Base-by-base conservation (phyloP, 352 stramenopile genomes). In the Phytophthora podocarpi region DNA sequence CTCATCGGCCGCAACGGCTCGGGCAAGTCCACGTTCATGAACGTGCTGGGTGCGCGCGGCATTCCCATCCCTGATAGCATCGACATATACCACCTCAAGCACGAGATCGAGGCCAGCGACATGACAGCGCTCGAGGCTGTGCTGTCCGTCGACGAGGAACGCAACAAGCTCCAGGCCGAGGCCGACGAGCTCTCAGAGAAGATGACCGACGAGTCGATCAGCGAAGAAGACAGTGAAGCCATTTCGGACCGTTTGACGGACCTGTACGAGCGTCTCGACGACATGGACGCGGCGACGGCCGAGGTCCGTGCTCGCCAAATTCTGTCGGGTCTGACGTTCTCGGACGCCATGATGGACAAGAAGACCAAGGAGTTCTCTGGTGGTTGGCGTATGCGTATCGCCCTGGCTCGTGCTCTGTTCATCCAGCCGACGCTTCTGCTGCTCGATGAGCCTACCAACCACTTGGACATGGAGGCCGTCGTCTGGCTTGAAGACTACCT, bases 401-500 rank as follows among this genome's bases (percentile, higher is more conserved):
- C 96, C 9, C 75, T 99, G 9, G 97, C 97, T 21, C 85, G 96
- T 70, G 97, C 97, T 51, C 72, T 99, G 30, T 99, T 99, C 70
- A 98, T 99, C 73, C 87, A 98, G 74, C 95, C 96, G 21, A 97
- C 90, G 28, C 74, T 98, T 58, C 69, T 98, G 64, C 69, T 98
- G 59, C 79, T 98, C 5, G 95, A 98, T 82, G 95, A 99, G 73
- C 95, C 96, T 12, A 99, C 95, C 24, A 98, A 97, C 66, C 89
- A 97, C 66, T 85, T 98, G 67, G 97, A 99, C 72, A 98, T 99
- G 91, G 95, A 99, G 74, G 96, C 97, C 34, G 97, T 99, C 13
- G 96, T 99, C 48, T 99, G 97, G 97, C 80, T 99, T 6, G 97
- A 99, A 70, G 95, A 99, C 78, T 99, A 99, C 70, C 70, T 99